Evolutionary conservation across 352 stramenopile genomes (phyloP).

Genomic region (Blastocystis sp.): DNA sequence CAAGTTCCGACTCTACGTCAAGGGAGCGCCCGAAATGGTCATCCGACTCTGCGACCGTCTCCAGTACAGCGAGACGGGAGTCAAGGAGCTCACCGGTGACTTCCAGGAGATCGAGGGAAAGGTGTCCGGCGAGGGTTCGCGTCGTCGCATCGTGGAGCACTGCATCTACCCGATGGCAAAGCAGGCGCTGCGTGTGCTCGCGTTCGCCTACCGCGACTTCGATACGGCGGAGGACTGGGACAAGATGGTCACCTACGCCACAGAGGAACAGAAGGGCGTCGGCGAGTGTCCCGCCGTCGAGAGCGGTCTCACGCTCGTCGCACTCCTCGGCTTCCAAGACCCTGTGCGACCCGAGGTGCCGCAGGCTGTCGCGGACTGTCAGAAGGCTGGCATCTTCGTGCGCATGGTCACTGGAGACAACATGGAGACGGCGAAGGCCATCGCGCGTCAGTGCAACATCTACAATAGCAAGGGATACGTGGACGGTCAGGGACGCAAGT

Average conservation of each 20-base stretch:
- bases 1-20: conserved; percentile 67
- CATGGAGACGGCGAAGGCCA: conserved; percentile 86
- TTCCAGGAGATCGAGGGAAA: conserved; percentile 27
- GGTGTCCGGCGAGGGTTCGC: not conserved
- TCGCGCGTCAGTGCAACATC: conserved; percentile 88
- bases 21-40: conserved; percentile 58
- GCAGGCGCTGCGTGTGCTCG: conserved; percentile 70
- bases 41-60: conserved; percentile 39
- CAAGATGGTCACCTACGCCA: conserved; percentile 70
- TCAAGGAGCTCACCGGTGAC: conserved; percentile 8
- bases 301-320: conserved; percentile 69
- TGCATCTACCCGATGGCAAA: conserved; percentile 72
- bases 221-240: conserved; percentile 56
- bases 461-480: conserved; percentile 61
- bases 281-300: conserved; percentile 62
- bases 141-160: conserved; percentile 36
- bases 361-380: conserved; percentile 81
- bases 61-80: not conserved
- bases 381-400: conserved; percentile 88
- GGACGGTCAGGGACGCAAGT: conserved; percentile 53
- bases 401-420: conserved; percentile 98
- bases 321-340: conserved; percentile 88
- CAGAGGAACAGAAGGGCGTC: conserved; percentile 55
- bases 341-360: conserved; percentile 82
- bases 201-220: conserved; percentile 66